Base-by-base conservation (phyloP, 495 filamentous ascomycete genomes). In the Trichocladium antarcticum region DNA sequence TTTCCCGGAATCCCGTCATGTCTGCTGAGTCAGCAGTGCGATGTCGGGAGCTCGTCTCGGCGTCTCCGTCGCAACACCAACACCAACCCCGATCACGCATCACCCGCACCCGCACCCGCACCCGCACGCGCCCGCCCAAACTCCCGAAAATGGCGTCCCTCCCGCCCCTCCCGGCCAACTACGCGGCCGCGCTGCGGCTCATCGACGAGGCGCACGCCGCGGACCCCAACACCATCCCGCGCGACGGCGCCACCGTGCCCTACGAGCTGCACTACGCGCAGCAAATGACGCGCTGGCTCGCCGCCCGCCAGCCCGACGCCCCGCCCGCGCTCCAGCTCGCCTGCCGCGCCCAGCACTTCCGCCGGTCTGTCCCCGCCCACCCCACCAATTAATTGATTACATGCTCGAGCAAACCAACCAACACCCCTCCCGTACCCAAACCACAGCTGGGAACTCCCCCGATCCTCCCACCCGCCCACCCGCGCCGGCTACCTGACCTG, bases 181-280 rank as follows among this genome's bases (percentile, higher is more conserved):
- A 62, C 27, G 49, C 40, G 14, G 48, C 52, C 3, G 81, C 83
- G 46, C 68, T 86, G 42, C 53, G 65, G 31, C 67, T 74, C 39
- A 87, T 92, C 65, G 84, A 89, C 69, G 73, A 70, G 45, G 85
- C 83, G 9, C 86, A 92, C 67, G 63, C 75, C 49, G 62, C 73
- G 50, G 86, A 92, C 64, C 85, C 86, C 1, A 68, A 57, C 41
- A 63, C 65, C 35, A 46, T 57, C 40, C 55, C 73, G 34, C 66
- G 67, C 36, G 49, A 59, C 21, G 31, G 42, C 11, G 57, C 47
- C 11, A 11, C 10, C 32, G 45, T 77, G 12, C 83, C 86, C 24
- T 86, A 82, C 62, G 86, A 92, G 67, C 78, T 89, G 2, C 76
- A 84, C 70, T 89, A 90, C 59, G 84, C 86, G 40, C 70, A 77